These are phyloP conservation scores for Balakata baccata DNA, from an alignment of 345 rosid genomes.

Conservation along the genomic window DNA sequence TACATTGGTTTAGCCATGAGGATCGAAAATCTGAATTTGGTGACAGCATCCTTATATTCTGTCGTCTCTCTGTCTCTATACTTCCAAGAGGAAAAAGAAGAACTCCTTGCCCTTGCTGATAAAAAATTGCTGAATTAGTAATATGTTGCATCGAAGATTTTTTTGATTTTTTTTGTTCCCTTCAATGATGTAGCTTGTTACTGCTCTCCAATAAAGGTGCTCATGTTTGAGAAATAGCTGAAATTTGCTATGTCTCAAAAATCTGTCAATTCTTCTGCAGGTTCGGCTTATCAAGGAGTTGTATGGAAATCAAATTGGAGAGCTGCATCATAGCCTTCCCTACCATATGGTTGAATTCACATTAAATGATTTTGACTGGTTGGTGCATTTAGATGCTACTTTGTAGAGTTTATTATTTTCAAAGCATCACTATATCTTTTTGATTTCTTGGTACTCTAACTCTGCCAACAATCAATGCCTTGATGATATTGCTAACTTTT, in stretches of 20 bases:
- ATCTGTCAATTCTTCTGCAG: conserved; percentile 35
- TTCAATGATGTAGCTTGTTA: not conserved
- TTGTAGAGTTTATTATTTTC: not conserved
- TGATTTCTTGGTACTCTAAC: not conserved
- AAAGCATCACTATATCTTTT: too few relatives aligned
- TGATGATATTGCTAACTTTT: not conserved
- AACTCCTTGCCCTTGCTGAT: too few relatives aligned
- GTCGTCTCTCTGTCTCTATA: too few relatives aligned
- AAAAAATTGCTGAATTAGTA: too few relatives aligned
- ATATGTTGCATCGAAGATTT: not conserved
- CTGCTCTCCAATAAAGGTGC: not conserved
- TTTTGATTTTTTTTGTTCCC: too few relatives aligned
- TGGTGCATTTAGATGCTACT: conserved; percentile 26
- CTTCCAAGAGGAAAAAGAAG: too few relatives aligned
- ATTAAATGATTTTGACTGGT: conserved; percentile 77
- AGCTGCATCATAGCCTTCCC: conserved; percentile 86
- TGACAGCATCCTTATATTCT: too few relatives aligned
- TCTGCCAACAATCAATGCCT: not conserved
- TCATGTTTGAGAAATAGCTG: not conserved
- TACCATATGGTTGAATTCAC: conserved; percentile 86
- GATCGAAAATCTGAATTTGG: too few relatives aligned
- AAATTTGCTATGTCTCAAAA: not conserved
- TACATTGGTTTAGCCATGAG: too few relatives aligned
- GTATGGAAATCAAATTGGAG: conserved; percentile 89
- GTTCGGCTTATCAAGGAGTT: conserved; percentile 86